Base-by-base conservation (phyloP, 805 yeast species). In the Blastobotrys mokoenaii region DNA sequence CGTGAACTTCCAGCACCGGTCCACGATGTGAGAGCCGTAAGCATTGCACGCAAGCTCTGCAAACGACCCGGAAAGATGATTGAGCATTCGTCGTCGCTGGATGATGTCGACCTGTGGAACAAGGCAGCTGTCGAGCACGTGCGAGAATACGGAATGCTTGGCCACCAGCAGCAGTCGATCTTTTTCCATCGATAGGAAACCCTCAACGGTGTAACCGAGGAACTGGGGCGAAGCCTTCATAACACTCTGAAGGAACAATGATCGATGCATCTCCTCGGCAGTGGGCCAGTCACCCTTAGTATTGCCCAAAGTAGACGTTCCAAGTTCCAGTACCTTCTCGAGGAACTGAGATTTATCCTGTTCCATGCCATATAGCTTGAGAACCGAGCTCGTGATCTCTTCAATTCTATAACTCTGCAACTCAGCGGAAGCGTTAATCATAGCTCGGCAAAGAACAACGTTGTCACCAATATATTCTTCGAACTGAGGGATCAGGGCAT, bases 21-120 rank as follows among this genome's bases (percentile, higher is more conserved):
- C 98, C 34, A 87, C 81, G 25, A 89, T 75, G 61, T 89, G 97
- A 2, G 97, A 88, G 0, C 95, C 97, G 50, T 86, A 85, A 0
- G 95, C 84, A 58, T 88, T 83, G 58, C 94, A 81, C 0, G 95
- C 72, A 50, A 90, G 69, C 3, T 69, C 73, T 17, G 71, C 78
- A 22, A 77, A 73, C 35, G 76, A 40, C 32, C 77, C 77, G 9
- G 43, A 64, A 49, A 85, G 71, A 8, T 72, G 64, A 59, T 89
- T 88, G 51, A 90, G 64, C 25, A 93, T 62, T 53, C 79, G 73
- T 56, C 86, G 79, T 50, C 94, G 77, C 43, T 72, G 64, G 34
- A 85, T 70, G 20, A 55, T 69, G 11, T 69, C 73, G 10, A 76
- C 70, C 8, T 66, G 64, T 1, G 71, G 69, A 3, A 54, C 52